These are phyloP conservation scores for Plasmodium yoelii DNA, from an alignment of 169 alveolate species.

Conservation along the genomic window DNA sequence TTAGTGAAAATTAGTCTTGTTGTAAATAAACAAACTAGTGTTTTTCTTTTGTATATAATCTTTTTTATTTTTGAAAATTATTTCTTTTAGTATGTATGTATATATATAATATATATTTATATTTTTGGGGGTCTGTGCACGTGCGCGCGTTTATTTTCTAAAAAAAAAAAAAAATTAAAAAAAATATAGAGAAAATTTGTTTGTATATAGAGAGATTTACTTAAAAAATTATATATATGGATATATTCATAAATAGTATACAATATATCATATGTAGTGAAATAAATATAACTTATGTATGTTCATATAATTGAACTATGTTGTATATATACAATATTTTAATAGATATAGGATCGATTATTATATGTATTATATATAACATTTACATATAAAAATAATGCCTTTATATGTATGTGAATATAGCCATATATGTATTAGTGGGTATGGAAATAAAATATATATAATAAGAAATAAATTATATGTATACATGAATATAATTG, in stretches of 20 bases:
- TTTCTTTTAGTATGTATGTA: background rate
- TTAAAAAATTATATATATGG: no score
- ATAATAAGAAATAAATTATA: conserved; percentile 9
- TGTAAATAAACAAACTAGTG: background rate
- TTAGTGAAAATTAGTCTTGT: background rate
- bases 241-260: no score
- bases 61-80: background rate
- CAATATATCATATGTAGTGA: no score
- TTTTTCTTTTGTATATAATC: background rate
- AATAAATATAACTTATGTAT: no score
- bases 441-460: background rate
- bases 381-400: background rate
- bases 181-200: no score
- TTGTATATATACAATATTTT: no score
- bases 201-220: no score
- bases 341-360: no score
- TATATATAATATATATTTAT: background rate
- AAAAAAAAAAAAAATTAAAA: no score
- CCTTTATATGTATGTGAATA: background rate
- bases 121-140: background rate
- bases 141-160: no score
- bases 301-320: no score
- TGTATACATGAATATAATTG: background rate
- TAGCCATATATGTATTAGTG: background rate
- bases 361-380: background rate